Evolutionary conservation across 768 basidiomycete genomes (phyloP).

Genomic region (Mycena kentingensis): DNA sequence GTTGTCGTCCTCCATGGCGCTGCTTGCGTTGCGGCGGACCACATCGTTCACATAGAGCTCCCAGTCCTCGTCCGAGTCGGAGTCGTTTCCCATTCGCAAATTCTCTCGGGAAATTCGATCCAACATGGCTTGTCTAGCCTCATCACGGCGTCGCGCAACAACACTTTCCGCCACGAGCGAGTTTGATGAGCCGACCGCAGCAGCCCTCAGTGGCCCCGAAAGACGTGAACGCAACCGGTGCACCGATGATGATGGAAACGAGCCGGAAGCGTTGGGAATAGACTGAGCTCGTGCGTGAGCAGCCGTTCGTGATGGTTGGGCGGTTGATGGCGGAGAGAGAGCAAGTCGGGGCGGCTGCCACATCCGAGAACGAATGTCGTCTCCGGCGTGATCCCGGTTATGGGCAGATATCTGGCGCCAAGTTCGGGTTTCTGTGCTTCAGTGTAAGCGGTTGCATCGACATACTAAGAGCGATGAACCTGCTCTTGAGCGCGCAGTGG

Average conservation of each 20-base stretch:
- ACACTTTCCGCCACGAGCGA: constrained; percentile 48
- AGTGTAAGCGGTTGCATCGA: too few relatives aligned
- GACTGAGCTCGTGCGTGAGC: constrained; percentile 22
- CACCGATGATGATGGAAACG: constrained; percentile 2
- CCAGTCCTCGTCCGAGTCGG: constrained; percentile 14
- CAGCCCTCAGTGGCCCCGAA: constrained; percentile 23
- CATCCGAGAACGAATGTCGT: not conserved
- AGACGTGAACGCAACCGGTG: constrained; percentile 21
- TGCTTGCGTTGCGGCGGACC: not conserved
- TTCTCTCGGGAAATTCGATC: constrained; percentile 19
- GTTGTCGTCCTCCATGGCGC: not conserved
- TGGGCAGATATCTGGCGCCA: too few relatives aligned
- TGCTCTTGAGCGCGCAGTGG: too few relatives aligned
- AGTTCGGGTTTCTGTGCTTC: too few relatives aligned
- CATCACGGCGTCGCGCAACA: constrained; percentile 41
- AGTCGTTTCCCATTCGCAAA: constrained; percentile 9
- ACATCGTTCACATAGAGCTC: not conserved
- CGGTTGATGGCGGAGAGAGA: constrained; percentile 19
- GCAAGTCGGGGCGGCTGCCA: constrained; percentile 20
- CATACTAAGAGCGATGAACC: too few relatives aligned
- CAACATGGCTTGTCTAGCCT: constrained; percentile 39
- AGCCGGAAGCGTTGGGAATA: constrained; percentile 12
- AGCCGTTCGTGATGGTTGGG: constrained; percentile 17
- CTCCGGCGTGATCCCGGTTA: not conserved
- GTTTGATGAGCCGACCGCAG: constrained; percentile 38